A percentile compares a stretch with the other conserved stretches of the same genome.
Evolutionary conservation across 306 rosid genomes (phyloP).

Genomic region (Sicyos edulis): DNA sequence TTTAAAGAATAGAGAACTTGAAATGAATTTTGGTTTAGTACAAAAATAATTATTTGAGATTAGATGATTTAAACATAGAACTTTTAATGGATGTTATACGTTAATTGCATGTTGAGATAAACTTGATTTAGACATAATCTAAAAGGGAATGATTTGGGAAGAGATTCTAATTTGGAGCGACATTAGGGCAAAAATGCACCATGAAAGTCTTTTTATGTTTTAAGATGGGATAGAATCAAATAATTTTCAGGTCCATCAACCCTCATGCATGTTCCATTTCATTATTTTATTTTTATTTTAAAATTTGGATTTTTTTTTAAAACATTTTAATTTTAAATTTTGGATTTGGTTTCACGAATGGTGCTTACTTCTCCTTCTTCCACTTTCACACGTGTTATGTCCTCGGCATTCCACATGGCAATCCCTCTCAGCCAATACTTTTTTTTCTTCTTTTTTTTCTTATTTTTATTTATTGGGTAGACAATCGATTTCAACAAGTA

Average conservation of each 20-base stretch:
- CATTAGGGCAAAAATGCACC: not conserved
- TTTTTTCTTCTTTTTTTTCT: not conserved
- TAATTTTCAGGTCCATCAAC: not conserved
- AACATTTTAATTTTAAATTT: not conserved
- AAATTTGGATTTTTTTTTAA: not conserved
- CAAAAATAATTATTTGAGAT: too few relatives aligned
- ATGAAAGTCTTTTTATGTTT: too few relatives aligned
- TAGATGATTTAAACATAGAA: too few relatives aligned
- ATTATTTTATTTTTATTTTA: not conserved
- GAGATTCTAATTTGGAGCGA: not conserved
- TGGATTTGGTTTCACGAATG: not conserved
- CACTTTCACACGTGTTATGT: slow-evolving; percentile 5
- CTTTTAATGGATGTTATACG: too few relatives aligned
- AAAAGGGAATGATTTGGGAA: not conserved
- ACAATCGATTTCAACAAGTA: not conserved
- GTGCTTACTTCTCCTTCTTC: not conserved
- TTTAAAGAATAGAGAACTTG: too few relatives aligned
- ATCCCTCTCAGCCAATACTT: not conserved
- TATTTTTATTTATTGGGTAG: not conserved
- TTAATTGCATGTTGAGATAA: too few relatives aligned
- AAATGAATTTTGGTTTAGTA: too few relatives aligned
- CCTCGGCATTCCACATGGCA: not conserved
- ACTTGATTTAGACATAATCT: not conserved
- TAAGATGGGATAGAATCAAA: too few relatives aligned
- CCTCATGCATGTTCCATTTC: not conserved